These are phyloP conservation scores for Macrocybe sp. DNA, from an alignment of 1,284 basidiomycete species.

Conservation along the genomic window DNA sequence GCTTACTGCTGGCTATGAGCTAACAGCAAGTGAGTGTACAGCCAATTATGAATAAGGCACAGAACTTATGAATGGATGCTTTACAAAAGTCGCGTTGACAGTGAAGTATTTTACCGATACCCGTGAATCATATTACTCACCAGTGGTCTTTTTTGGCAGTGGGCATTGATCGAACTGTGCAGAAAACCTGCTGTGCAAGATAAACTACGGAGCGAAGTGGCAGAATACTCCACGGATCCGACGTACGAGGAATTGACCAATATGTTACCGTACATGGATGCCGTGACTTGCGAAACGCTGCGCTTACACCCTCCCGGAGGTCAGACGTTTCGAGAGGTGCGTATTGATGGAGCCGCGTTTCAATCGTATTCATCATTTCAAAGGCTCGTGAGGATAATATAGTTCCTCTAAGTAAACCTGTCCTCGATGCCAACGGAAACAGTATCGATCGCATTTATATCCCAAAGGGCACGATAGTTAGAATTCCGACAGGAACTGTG, in stretches of 20 bases:
- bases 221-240: neutral
- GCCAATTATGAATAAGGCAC: no score
- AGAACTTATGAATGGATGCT: no score
- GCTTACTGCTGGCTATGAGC: neutral
- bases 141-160: neutral
- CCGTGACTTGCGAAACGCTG: neutral
- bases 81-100: no score
- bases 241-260: neutral
- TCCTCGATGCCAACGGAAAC: constrained; percentile 26
- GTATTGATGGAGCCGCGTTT: constrained; percentile 12
- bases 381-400: constrained; percentile 37
- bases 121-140: no score
- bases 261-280: neutral
- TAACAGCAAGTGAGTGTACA: neutral
- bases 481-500: constrained; percentile 31
- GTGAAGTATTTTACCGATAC: no score
- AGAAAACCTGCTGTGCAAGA: neutral
- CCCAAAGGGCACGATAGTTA: constrained; percentile 30
- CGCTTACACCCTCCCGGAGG: neutral
- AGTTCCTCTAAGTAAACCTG: constrained; percentile 34
- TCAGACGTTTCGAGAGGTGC: constrained; percentile 23
- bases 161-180: neutral
- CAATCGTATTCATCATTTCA: neutral
- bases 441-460: constrained; percentile 29
- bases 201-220: neutral